Conservation (phyloP, 768 basidiomycete genomes). For the Lentinus brumalis region DNA sequence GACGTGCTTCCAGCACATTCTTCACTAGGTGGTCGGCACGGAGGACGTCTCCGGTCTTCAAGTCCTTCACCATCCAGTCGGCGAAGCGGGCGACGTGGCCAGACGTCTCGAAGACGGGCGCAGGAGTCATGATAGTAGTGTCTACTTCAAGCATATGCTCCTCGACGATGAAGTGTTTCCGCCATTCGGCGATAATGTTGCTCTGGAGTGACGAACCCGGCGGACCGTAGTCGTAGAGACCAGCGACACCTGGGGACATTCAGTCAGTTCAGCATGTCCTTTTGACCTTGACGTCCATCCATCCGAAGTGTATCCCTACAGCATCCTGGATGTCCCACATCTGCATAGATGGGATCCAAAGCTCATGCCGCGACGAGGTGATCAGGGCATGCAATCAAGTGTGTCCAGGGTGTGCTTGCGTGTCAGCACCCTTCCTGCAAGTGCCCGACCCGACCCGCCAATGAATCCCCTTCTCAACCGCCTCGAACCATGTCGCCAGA, state of each 20-base stretch:
- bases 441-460: too few species aligned
- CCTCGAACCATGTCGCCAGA: background rate
- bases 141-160: conserved; percentile 99
- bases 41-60: conserved; percentile 92
- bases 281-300: too few species aligned
- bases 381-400: too few species aligned
- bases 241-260: conserved; percentile 76
- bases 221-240: conserved; percentile 97
- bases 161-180: conserved; percentile 97
- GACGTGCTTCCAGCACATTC: conserved; percentile 83
- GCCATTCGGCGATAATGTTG: conserved; percentile 96
- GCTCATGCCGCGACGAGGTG: too few species aligned
- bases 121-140: conserved; percentile 96
- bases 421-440: too few species aligned
- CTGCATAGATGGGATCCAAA: too few species aligned
- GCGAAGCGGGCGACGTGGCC: conserved; percentile 98
- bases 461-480: too few species aligned
- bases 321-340: too few species aligned
- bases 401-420: too few species aligned
- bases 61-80: conserved; percentile 99
- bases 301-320: too few species aligned
- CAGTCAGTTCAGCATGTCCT: conserved; percentile 2
- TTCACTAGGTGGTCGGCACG: conserved; percentile 97
- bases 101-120: conserved; percentile 92
- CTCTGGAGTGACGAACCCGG: conserved; percentile 95